phyloP scores from a whole-genome alignment of 2,329 filamentous ascomycete species.

The Fusarium caatingaense region DNA sequence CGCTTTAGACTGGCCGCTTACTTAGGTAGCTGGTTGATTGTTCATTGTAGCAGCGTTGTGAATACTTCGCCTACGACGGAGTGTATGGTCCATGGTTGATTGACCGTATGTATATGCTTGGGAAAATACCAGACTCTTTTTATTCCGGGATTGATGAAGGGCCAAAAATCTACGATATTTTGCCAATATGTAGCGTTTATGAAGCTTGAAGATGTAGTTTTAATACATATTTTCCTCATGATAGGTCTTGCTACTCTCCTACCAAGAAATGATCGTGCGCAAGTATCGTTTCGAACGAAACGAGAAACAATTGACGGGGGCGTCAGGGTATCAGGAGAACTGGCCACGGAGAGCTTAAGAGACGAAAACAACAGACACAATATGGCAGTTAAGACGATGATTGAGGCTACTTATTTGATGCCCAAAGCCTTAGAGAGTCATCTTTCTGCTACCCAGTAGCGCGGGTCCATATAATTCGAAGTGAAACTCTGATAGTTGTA shows the following conservation, averaged over 20 bases:
- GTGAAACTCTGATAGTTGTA: constrained; percentile 25
- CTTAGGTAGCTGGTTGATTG: constrained; percentile 25
- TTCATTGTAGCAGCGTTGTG: constrained; percentile 28
- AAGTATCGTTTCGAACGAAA: background rate
- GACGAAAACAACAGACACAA: background rate
- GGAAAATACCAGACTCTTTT: constrained; percentile 36
- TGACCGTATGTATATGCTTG: constrained; percentile 20
- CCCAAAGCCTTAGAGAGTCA: background rate
- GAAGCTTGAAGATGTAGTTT: background rate
- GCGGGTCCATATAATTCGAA: background rate
- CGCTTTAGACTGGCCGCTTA: constrained; percentile 15
- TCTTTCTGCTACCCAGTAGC: background rate
- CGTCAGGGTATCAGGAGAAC: background rate
- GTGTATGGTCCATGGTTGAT: constrained; percentile 4
- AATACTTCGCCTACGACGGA: background rate
- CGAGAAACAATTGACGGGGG: background rate
- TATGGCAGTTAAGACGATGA: background rate
- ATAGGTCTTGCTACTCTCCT: background rate
- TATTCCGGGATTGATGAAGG: constrained; percentile 16
- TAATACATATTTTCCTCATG: background rate
- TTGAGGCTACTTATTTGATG: background rate
- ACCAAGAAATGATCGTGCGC: background rate
- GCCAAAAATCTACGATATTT: background rate
- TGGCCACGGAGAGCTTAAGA: background rate
- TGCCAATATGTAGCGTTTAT: constrained; percentile 7